These are phyloP conservation scores for Mortierella antarctica DNA, from an alignment of 192 early-diverging fungal species.

Conservation along the genomic window DNA sequence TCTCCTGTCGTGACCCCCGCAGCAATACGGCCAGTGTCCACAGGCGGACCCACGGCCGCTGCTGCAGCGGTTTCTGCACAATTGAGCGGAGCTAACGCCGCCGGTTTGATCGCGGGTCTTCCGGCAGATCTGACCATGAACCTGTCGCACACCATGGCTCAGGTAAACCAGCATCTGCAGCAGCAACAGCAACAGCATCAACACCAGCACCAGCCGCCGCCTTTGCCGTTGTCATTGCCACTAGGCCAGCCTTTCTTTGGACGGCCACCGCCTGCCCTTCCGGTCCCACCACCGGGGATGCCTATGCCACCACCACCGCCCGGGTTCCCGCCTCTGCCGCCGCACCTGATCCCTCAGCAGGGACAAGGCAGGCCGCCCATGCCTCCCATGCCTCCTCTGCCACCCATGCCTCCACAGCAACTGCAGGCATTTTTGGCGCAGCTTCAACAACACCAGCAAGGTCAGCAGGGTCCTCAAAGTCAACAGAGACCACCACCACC, in stretches of 20 bases:
- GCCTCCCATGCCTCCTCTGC: conserved; percentile 17
- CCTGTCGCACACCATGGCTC: conserved; percentile 28
- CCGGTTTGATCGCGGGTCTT: conserved; percentile 24
- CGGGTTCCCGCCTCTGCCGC: conserved; percentile 20
- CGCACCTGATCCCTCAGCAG: conserved; percentile 16
- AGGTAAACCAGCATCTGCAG: conserved; percentile 20
- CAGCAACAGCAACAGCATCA: conserved; percentile 14
- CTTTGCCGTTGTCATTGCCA: background rate
- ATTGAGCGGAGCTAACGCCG: conserved; percentile 8
- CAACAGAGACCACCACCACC: background rate
- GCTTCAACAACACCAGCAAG: conserved; percentile 15
- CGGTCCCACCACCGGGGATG: background rate
- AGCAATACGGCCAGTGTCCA: background rate
- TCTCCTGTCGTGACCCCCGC: background rate
- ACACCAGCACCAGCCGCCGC: conserved; percentile 3
- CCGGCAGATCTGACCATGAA: conserved; percentile 32
- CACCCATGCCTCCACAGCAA: conserved; percentile 23
- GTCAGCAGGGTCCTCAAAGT: conserved; percentile 1
- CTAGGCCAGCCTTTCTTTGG: background rate
- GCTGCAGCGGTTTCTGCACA: conserved; percentile 35
- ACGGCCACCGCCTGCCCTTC: conserved; percentile 3
- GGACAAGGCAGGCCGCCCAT: conserved; percentile 13
- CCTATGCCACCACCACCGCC: conserved; percentile 24
- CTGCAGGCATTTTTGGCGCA: conserved; percentile 29
- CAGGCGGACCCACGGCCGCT: conserved; percentile 25